Percentiles rank a stretch among this genome's conserved stretches.
These are phyloP conservation scores for Paramecium sonneborni DNA, from an alignment of 73 alveolate species.

Conservation along the genomic window DNA sequence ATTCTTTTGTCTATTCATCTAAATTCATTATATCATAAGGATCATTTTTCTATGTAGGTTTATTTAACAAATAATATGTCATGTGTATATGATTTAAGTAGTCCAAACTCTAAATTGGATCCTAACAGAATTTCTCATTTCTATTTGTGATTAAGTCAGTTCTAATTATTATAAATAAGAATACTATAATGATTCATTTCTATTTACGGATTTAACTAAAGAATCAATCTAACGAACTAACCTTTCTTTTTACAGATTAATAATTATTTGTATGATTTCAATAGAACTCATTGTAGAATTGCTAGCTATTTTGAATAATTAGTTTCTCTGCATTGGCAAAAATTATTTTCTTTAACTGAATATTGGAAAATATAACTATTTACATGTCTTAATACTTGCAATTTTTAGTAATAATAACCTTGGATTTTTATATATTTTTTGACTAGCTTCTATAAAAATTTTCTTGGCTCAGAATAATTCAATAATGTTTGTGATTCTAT, in stretches of 20 bases:
- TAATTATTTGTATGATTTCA: background rate
- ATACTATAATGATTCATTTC: slow-evolving; percentile 13
- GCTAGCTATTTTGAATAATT: slow-evolving; percentile 36
- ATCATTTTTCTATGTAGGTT: background rate
- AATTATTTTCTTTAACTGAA: slow-evolving; percentile 47
- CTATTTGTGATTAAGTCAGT: slow-evolving; percentile 28
- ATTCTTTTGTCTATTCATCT: slow-evolving; percentile 17
- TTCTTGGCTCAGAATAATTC: slow-evolving; percentile 22
- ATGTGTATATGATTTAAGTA: slow-evolving; percentile 25
- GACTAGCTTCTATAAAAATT: background rate
- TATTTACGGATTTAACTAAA: background rate
- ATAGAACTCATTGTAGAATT: background rate
- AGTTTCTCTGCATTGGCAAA: slow-evolving; percentile 32
- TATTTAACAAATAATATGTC: background rate
- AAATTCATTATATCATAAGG: slow-evolving; percentile 35
- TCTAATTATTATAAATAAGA: background rate
- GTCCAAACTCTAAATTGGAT: background rate
- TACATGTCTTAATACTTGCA: slow-evolving; percentile 32
- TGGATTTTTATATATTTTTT: slow-evolving; percentile 36
- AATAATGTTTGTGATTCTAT: slow-evolving; percentile 3
- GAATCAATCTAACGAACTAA: background rate
- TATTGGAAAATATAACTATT: slow-evolving; percentile 50
- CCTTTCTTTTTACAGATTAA: background rate
- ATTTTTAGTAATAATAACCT: slow-evolving; percentile 37
- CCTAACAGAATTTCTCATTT: slow-evolving; percentile 40